Evolutionary conservation across 352 stramenopile species (phyloP), one percentile per base, ranked within the genome.

Genomic region (Phytopythium sindhum): DNA sequence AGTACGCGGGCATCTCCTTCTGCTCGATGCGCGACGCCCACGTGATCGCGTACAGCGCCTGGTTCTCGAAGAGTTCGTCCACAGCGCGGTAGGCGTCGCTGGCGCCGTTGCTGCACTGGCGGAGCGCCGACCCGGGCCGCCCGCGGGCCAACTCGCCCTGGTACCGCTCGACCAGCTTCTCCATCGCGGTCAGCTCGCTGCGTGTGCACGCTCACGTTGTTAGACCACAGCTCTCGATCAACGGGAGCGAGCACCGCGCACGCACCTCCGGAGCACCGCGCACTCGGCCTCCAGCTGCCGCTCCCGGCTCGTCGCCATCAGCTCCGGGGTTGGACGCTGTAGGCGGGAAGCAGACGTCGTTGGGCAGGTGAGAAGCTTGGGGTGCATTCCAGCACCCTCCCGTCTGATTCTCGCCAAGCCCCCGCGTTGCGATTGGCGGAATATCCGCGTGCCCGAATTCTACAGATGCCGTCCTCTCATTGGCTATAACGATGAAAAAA

Each of bases 41-140:
- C 7, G 68, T 54, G 15, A 61, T 50, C 14, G 63, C 55, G 37
- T 77, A 67, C 53, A 91, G 56, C 42, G 68, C 69, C 67, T 91
- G 80, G 48, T 77, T 68, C 61, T 91, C 80, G n/a, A 78, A 80
- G 12, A 91, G 55, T 58, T 84, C 73, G 47, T 90, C 82, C 24
- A 76, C 70, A 4, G 77, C 68, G 14, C 72, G 73, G 54, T 74
- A 66, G 23, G 66, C 24, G 53, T 74, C 70, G 19, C 65, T 60
- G 11, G 56, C 48, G 48, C 63, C 69, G 26, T 26, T 60, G 19
- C 24, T 35, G 8, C 45, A 63, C 7, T 33, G 52, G 8, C 47
- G 37, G 19, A 57, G 55, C 33, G 35, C 45, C 8, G 12, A 41
- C 8, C 31, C 24, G 21, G 42, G 53, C 28, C n/a, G 50, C 23